Evolutionary conservation across 1,139 yeast species (phyloP), one percentile per base, ranked within the genome.

Genomic region (Kluyveromyces marxianus): DNA sequence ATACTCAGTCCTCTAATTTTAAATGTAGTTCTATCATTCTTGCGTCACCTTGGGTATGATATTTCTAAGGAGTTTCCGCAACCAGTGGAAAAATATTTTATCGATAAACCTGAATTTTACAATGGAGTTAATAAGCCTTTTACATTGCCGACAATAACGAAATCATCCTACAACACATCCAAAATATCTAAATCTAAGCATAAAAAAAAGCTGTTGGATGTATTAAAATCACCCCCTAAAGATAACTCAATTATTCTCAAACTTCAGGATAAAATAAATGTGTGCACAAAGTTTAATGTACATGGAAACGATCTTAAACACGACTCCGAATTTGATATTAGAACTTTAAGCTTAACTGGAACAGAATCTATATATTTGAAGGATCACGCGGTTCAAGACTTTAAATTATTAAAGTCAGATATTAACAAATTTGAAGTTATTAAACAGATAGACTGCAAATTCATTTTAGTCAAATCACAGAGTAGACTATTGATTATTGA

Each of bases 371-470:
- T n/a, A 6, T 41, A 35, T 35, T 25, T 41, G 30, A 41, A 41
- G 27, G 24, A 27, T 7, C 39, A 41, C 25, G 10, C n/a, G 6
- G 28, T 36, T 8, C 35, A 21, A 7, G 39, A 36, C n/a, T 35
- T 41, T 14, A 32, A 26, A 32, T 26, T 30, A 25, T 36, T 25
- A 7, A 40, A 44, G 30, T 36, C 37, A 10, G 28, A 32, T 5
- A 33, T 41, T 7, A 38, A 38, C 8, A 35, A 38, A 5, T 42
- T 66, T 37, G 50, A 54, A 14, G 67, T 71, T 1, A 63, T 75
- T 10, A 58, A 64, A 3, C 95, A 86, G 58, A 65, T 85, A 1
- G 87, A 80, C 42, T 57, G 65, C 4, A 79, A 78, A 54, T 83
- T 83, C 55, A 76, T 85, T 25, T 61, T 84, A 21, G 62, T 75